These are phyloP conservation scores for Quercus lobata DNA, from an alignment of 331 rosid species.

Conservation along the genomic window DNA sequence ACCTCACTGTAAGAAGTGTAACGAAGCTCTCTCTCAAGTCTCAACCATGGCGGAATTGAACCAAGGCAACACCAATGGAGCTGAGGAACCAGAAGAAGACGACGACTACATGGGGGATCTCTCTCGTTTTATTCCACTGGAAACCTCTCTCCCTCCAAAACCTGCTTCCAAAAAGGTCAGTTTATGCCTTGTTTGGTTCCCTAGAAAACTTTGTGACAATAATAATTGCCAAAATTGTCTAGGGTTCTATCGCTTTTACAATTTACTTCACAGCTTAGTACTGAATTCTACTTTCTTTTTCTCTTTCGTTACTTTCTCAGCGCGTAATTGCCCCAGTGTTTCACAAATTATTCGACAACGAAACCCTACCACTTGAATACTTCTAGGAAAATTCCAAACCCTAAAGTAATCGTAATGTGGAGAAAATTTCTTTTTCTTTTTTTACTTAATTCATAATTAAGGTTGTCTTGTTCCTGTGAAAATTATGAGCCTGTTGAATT, in stretches of 20 bases:
- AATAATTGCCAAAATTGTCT: neutral
- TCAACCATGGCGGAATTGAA: slow-evolving; percentile 54
- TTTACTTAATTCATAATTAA: neutral
- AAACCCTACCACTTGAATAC: neutral
- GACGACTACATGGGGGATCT: slow-evolving; percentile 85
- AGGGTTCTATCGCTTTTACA: neutral
- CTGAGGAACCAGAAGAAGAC: slow-evolving; percentile 24
- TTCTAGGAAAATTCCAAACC: neutral
- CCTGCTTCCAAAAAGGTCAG: slow-evolving; percentile 42
- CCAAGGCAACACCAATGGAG: slow-evolving; percentile 22
- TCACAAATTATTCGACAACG: neutral
- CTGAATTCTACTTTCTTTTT: neutral
- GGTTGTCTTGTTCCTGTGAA: neutral
- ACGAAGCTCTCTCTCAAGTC: slow-evolving; percentile 1
- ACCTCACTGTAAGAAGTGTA: no score
- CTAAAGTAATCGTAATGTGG: neutral
- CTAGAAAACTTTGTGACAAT: neutral
- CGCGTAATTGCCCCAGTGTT: neutral
- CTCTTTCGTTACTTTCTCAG: neutral
- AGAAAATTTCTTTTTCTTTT: neutral
- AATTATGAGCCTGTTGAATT: neutral
- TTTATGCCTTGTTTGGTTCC: neutral
- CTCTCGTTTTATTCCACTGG: slow-evolving; percentile 63
- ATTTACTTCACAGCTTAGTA: neutral
- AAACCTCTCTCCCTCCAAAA: slow-evolving; percentile 31